phyloP scores from a whole-genome alignment of 2,329 filamentous ascomycete species.

The Trichophyton mentagrophytes region DNA sequence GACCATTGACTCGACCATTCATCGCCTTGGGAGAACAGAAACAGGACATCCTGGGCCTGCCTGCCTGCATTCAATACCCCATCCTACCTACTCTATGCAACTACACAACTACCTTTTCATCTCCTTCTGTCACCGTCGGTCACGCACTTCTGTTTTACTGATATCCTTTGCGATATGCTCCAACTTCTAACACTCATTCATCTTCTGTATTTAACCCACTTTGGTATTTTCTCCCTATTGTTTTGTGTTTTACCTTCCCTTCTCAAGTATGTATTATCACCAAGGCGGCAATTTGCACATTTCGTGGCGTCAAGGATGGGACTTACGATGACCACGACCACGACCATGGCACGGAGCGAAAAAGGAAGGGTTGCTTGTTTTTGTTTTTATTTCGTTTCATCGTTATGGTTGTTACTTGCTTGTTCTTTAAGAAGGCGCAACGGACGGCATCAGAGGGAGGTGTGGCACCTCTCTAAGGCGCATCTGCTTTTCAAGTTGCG shows the following conservation, averaged over 20 bases:
- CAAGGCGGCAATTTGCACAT: background rate
- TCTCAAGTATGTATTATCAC: background rate
- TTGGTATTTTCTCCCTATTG: background rate
- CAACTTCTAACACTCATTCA: constrained; percentile 1
- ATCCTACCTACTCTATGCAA: background rate
- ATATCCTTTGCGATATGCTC: background rate
- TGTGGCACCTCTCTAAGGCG: too few species aligned
- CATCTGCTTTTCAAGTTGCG: background rate
- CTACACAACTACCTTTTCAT: background rate
- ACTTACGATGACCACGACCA: background rate
- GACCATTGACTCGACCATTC: background rate
- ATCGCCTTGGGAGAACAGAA: background rate
- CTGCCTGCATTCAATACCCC: background rate
- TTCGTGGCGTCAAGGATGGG: background rate
- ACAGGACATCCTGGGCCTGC: background rate
- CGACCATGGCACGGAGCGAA: background rate
- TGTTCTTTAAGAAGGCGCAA: background rate
- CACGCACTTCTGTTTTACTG: background rate
- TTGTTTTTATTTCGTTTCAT: background rate
- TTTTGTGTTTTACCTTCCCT: background rate
- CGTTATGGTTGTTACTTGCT: background rate
- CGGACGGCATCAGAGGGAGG: background rate
- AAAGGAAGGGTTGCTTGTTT: background rate
- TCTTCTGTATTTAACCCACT: constrained; percentile 3
- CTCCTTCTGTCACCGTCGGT: too few species aligned